Base-by-base conservation (phyloP, 2,329 filamentous ascomycete species). In the Paramyrothecium roridum region DNA sequence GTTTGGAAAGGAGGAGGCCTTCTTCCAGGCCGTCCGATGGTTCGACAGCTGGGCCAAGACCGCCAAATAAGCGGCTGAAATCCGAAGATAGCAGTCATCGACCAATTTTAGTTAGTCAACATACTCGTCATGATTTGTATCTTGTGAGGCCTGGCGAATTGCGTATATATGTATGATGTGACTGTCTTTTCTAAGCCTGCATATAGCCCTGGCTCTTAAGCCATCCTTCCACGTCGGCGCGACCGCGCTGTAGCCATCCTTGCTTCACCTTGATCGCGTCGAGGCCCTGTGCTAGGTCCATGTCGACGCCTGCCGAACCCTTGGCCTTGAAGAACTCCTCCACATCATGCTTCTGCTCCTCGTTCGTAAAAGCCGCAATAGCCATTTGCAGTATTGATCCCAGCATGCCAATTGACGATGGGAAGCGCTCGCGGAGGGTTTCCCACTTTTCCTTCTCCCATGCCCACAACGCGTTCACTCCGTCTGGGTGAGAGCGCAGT, bases 381-480 rank as follows among this genome's bases (percentile, higher is more conserved):
- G 87, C 89, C 64, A 96, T 90, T 56, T 86, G 85, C 3, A 98
- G 90, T 64, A 97, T 87, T 48, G 83, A 87, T 60, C 91, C 89
- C 49, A 98, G 80, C 83, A 98, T 82, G 19, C 86, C 88, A n/a
- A 43, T 43, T 16, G 37, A 43, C 7, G 93, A 91, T 26, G 92
- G 93, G 48, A 96, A 83, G 67, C 90, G 87, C 79, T 89, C 86
- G 70, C 85, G 83, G 47, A 98, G 79, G 34, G 84, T 81, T n/a
- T 90, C 89, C 92, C 93, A 98, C 75, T 96, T 95, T 62, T 86
- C 80, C 69, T 87, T 89, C 78, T 96, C 80, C 90, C 91, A 98
- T 19, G 71, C 73, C 82, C 89, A 97, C 55, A 96, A 81, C 8
- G 89, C 89, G 55, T 89, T 79, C 54, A 96, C 89, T 62, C 93